These are phyloP conservation scores for Climacium dendroides DNA, from an alignment of 225 moss, liverwort and hornwort species.

Conservation along the genomic window DNA sequence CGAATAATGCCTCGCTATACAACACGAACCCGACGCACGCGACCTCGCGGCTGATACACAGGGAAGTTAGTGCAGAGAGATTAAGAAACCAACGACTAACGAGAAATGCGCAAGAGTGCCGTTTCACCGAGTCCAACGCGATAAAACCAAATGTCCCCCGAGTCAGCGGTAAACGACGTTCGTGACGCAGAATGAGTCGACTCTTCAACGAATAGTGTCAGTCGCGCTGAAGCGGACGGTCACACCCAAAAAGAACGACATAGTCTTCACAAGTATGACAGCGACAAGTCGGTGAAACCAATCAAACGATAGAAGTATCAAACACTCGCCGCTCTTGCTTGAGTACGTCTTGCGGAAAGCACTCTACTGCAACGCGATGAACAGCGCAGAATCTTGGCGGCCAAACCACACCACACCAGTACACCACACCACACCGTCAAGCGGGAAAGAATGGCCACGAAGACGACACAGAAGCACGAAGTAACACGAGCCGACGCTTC, in stretches of 20 bases:
- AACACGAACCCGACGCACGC: not conserved
- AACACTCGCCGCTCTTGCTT: not conserved
- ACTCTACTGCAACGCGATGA: not conserved
- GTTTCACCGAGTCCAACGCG: not conserved
- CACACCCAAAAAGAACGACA: not conserved
- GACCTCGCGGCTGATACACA: not conserved
- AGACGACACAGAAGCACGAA: not conserved
- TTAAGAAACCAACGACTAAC: not conserved
- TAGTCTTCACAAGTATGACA: not conserved
- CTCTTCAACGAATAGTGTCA: not conserved
- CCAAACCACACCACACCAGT: not conserved
- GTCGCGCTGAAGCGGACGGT: not conserved
- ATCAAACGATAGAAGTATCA: not conserved
- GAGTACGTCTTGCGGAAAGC: not conserved
- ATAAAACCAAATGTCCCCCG: not conserved
- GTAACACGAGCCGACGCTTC: not conserved
- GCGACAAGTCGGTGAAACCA: not conserved
- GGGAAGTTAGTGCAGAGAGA: not conserved
- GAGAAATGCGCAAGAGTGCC: conserved; percentile 1
- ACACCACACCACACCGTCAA: not conserved
- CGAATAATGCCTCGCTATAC: not conserved
- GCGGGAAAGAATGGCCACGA: not conserved
- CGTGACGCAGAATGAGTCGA: not conserved
- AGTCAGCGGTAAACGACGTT: not conserved
- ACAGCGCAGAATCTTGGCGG: not conserved